phyloP scores from a whole-genome alignment of 495 filamentous ascomycete genomes.

The Copromyces sp. region DNA sequence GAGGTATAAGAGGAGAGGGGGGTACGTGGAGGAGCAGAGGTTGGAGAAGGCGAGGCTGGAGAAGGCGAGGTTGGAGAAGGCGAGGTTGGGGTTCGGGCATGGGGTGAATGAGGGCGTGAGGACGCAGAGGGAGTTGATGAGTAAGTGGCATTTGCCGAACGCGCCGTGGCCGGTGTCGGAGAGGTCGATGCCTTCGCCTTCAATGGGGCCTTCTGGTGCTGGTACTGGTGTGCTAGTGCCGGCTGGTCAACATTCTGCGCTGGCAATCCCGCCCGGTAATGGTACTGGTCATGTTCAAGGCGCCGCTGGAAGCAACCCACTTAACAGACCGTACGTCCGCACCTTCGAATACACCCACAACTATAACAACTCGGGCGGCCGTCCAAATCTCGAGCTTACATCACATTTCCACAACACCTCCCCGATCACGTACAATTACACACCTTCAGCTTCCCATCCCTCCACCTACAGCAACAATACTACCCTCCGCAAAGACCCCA shows the following conservation, averaged over 20 bases:
- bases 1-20: neutral
- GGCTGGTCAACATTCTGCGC: neutral
- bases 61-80: constrained; percentile 3
- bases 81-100: constrained; percentile 27
- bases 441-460: neutral
- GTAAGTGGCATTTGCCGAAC: neutral
- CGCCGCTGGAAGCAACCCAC: neutral
- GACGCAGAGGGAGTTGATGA: neutral
- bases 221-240: neutral
- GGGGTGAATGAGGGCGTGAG: constrained; percentile 23
- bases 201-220: neutral
- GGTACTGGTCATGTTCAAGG: neutral
- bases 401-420: neutral
- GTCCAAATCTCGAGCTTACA: neutral
- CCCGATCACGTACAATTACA: neutral
- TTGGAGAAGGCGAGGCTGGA: neutral
- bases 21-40: constrained; percentile 5
- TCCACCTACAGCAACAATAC: neutral
- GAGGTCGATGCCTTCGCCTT: neutral
- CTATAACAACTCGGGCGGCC: neutral
- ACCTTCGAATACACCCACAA: neutral
- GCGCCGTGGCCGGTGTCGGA: neutral
- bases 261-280: neutral
- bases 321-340: neutral
- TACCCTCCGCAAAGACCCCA: neutral